A percentile compares a stretch with the other conserved stretches of the same genome.
Conservation (phyloP, 495 filamentous ascomycete species). For the Aspergillus taichungensis region DNA sequence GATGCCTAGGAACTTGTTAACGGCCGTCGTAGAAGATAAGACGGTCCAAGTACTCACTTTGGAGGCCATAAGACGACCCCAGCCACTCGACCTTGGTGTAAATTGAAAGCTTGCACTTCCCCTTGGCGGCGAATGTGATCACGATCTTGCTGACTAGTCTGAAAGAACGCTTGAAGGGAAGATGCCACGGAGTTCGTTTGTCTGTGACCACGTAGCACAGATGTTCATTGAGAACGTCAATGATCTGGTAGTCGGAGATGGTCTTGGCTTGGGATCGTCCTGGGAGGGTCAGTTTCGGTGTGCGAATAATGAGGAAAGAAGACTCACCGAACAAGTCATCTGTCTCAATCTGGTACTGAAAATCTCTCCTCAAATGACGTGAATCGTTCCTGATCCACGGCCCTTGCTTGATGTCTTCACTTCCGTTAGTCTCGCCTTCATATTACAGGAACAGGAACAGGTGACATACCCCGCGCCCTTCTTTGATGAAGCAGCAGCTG, state of each 20-base stretch:
- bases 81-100: constrained; percentile 85
- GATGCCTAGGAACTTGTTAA: constrained; percentile 36
- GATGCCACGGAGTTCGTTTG: constrained; percentile 80
- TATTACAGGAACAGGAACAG: too few relatives aligned
- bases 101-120: constrained; percentile 82
- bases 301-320: background rate
- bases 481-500: constrained; percentile 84
- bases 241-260: constrained; percentile 76
- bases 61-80: constrained; percentile 50
- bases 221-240: constrained; percentile 89
- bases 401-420: constrained; percentile 61
- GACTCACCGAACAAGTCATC: constrained; percentile 53
- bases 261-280: constrained; percentile 41
- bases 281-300: constrained; percentile 12
- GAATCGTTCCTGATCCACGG: constrained; percentile 69
- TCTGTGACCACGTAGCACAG: constrained; percentile 92
- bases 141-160: constrained; percentile 83
- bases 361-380: constrained; percentile 62
- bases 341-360: constrained; percentile 68
- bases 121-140: constrained; percentile 86
- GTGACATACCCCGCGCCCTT: constrained; percentile 52
- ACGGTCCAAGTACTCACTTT: constrained; percentile 36
- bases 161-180: constrained; percentile 72
- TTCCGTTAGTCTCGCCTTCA: too few relatives aligned
- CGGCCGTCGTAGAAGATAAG: background rate